Evolutionary conservation across 2,329 filamentous ascomycete genomes (phyloP), one percentile per base, ranked within the genome.

Genomic region (Metarhizium robertsii): DNA sequence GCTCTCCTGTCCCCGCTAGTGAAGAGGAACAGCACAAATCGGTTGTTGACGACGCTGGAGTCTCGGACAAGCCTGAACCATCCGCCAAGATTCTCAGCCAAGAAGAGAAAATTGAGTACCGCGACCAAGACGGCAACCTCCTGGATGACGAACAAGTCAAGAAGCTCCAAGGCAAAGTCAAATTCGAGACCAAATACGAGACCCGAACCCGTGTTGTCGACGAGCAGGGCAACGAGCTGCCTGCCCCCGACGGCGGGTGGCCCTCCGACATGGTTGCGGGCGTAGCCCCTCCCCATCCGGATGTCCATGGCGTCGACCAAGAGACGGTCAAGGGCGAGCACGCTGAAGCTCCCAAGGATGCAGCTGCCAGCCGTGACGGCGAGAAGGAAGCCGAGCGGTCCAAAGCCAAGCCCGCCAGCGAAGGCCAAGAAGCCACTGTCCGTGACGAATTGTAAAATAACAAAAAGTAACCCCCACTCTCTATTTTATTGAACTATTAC

Each of bases 181-280:
- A 90, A 65, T 96, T 99, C 75, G 86, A 95, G 75, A 97, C 94
- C 13, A 87, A 87, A 62, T 96, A 96, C 69, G 92, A 97, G 77
- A 96, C 92, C n/a, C 83, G 88, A 61, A 96, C 91, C 8, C 86
- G 90, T 56, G 73, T 97, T 55, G 78, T 96, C 45, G 90, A 96
- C 70, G 82, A 81, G 53, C 70, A 84, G 47, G 94, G 92, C 57
- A 90, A 92, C 61, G 88, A 95, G 66, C 72, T 96, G n/a, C 68
- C 69, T 11, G 63, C 70, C 38, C 73, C 74, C 14, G 68, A 70
- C 29, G 76, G 71, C 43, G 75, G 68, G 25, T 69, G 65, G 68
- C 66, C 65, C 16, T 65, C 72, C 51, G 66, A 68, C 32, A 62
- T 68, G 50, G 69, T 60, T 16, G 73, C 62, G 14, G 72, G 67